Evolutionary conservation across 371 early-diverging fungal species (phyloP), one percentile per base, ranked within the genome.

Genomic region (Mortierella sp.): DNA sequence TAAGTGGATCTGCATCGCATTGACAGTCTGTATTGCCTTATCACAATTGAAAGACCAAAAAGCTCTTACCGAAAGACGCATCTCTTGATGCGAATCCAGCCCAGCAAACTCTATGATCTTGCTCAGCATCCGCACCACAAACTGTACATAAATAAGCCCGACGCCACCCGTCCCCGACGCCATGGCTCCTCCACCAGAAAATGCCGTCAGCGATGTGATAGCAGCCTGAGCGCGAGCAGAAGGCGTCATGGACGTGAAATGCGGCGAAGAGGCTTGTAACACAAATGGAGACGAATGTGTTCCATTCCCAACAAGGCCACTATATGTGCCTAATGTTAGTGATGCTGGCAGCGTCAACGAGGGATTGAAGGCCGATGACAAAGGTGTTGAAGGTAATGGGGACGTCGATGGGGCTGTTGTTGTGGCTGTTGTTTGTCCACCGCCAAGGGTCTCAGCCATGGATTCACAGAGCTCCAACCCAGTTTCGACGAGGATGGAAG

Each of bases 21-120:
- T n/a, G n/a, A n/a, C n/a, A n/a, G n/a, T n/a, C n/a, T n/a, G n/a
- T n/a, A n/a, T n/a, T n/a, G n/a, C n/a, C n/a, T n/a, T n/a, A n/a
- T n/a, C n/a, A n/a, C n/a, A n/a, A n/a, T n/a, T n/a, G n/a, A 60
- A 12, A 39, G 26, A 57, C 21, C 17, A 7, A 12, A 4, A 12
- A 1, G 30, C 5, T 21, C 63, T 50, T 67, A 73, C 76, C 49
- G 60, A 21, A 28, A 76, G 65, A 3, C 69, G 61, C 49, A 69
- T 69, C 42, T 76, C 76, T 41, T 69, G 76, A 15, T 44, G 51
- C 17, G 65, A 44, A 43, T 69, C 70, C 14, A 39, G 65, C 19
- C 69, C 68, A 3, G 76, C 58, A 68, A 68, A 75, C 32, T 75
- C 76, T 5, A 76, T 64, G 7, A 76, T 64, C 51, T 69, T 76